These are phyloP conservation scores for Chernovozyma aurita DNA, from an alignment of 1,139 yeast genomes.

Conservation along the genomic window DNA sequence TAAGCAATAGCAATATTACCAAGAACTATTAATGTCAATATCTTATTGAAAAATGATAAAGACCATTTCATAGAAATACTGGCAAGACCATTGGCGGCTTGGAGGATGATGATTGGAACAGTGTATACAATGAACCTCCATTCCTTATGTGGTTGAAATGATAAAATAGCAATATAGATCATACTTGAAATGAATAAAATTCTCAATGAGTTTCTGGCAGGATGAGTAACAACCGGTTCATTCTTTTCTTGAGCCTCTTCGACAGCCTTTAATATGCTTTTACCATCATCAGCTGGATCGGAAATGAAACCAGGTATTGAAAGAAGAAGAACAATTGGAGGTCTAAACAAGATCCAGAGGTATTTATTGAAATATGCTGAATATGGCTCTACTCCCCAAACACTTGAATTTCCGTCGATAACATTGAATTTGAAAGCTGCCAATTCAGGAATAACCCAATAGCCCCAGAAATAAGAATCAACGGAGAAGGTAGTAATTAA, in stretches of 20 bases:
- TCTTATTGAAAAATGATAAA: constrained; percentile 22
- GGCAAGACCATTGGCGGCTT: constrained; percentile 64
- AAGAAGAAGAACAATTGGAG: constrained; percentile 57
- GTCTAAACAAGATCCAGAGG: constrained; percentile 49
- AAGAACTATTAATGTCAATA: constrained; percentile 25
- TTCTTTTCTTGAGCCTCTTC: constrained; percentile 20
- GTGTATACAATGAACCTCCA: constrained; percentile 85
- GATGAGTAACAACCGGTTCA: constrained; percentile 31
- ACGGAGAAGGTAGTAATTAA: constrained; percentile 41
- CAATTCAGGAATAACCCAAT: constrained; percentile 61
- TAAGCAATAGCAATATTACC: constrained; percentile 27
- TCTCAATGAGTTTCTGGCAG: constrained; percentile 34
- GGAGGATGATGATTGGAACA: constrained; percentile 61
- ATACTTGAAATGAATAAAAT: constrained; percentile 40
- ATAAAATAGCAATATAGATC: constrained; percentile 55
- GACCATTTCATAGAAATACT: constrained; percentile 32
- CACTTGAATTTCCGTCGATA: constrained; percentile 60
- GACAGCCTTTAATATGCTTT: constrained; percentile 7
- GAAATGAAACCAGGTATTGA: constrained; percentile 35
- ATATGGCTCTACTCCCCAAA: constrained; percentile 86
- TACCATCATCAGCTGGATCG: constrained; percentile 35
- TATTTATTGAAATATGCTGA: constrained; percentile 54
- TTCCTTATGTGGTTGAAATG: constrained; percentile 88
- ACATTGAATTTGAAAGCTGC: constrained; percentile 72
- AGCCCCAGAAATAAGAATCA: constrained; percentile 79